Evolutionary conservation across 306 rosid genomes (phyloP).

Genomic region (Prunus padus): DNA sequence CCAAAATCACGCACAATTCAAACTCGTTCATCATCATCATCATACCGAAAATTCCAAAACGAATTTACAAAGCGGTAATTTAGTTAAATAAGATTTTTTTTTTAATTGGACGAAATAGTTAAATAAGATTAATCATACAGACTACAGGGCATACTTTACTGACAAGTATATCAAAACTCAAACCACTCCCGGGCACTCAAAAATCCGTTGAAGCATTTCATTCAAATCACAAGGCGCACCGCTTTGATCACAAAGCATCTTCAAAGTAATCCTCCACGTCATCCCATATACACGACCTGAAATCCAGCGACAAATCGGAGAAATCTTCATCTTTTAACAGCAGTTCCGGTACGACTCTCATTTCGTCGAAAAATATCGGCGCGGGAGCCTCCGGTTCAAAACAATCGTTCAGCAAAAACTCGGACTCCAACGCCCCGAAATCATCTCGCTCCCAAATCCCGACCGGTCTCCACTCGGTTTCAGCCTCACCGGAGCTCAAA

Average conservation of each 20-base stretch:
- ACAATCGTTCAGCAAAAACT: neutral
- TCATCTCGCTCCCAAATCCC: conserved; percentile 11
- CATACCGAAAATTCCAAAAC: neutral
- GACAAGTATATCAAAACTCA: neutral
- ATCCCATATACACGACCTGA: conserved; percentile 71
- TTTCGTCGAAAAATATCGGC: conserved; percentile 28
- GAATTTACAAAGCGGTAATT: neutral
- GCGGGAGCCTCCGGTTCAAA: conserved; percentile 2
- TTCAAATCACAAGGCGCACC: neutral
- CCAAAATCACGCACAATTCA: neutral
- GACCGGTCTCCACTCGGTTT: neutral
- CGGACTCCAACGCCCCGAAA: conserved; percentile 7
- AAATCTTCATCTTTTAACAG: conserved; percentile 10
- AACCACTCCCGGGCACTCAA: neutral
- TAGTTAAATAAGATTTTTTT: no score
- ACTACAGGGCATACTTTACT: neutral
- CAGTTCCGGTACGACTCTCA: conserved; percentile 8
- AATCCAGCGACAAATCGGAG: conserved; percentile 34
- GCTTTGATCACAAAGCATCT: conserved; percentile 21
- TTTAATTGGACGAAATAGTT: no score
- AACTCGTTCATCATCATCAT: no score
- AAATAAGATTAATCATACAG: neutral
- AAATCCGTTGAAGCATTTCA: neutral
- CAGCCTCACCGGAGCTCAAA: conserved; percentile 10
- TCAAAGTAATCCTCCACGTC: conserved; percentile 53